Evolutionary conservation across 116 monocot species (phyloP), one percentile per base, ranked within the genome.

Genomic region (Dioscorea cayenensis): DNA sequence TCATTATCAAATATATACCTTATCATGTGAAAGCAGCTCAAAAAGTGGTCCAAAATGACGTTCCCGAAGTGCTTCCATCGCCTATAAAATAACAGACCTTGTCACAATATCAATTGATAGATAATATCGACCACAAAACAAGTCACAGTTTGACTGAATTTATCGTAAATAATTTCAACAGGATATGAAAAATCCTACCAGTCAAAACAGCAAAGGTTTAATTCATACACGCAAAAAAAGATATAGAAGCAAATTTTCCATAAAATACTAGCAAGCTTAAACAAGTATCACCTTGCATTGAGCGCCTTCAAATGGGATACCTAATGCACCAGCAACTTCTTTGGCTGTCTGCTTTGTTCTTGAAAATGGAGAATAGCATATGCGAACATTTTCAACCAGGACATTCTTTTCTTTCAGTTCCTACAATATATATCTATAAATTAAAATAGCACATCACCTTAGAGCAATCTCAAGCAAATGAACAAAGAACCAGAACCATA

Each of bases 21-120:
- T 89, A 21, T 95, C 95, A 87, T 92, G 92, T 60, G 92, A 87
- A 60, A 72, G 74, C 64, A 95, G 85, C 71, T 95, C 95, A 83
- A 92, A 80, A 61, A 67, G 49, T 66, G 94, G 79, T 60, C 95
- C 95, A 79, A 95, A 95, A 69, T 71, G 87, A 6, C 95, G 84
- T 65, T 95, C 95, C 35, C 92, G 77, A 73, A 95, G 76, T 73
- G 87, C 92, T 35, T 62, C 10, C 58, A 89, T 78, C 60, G 18
- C 83, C 95, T 95, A 70, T 66, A 81, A 49, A 76, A 38, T 8
- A 20, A 71, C 16, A 78, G 22, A 63, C 28, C 27, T 67, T 14
- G 48, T 66, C 7, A 50, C 22, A 23, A 28, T 20, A 7, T 0
- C 22, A 14, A 63, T 63, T 63, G 12, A 63, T 4, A 23, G 6